Conservation (phyloP, 306 rosid genomes). For the Prunus armeniaca region DNA sequence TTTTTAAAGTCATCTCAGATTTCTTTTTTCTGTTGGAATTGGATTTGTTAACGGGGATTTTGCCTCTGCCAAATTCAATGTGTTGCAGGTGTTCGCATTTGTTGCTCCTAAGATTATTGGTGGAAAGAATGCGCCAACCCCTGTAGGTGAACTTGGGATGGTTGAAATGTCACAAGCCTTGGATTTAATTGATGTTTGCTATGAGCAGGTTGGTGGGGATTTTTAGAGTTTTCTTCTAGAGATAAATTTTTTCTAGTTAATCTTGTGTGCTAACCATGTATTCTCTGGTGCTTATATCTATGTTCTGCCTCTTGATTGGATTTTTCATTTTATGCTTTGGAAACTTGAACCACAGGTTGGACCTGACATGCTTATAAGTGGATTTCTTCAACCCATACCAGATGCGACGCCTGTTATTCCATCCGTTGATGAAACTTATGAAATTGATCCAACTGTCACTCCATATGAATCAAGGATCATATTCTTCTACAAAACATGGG, state of each 20-base stretch:
- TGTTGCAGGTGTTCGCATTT: constrained; percentile 77
- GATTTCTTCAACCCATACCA: constrained; percentile 83
- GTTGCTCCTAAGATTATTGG: constrained; percentile 98
- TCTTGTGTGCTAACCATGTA: neutral
- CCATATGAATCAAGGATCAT: constrained; percentile 74
- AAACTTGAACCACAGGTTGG: constrained; percentile 60
- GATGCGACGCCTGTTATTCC: constrained; percentile 76
- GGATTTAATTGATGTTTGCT: constrained; percentile 72
- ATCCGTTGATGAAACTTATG: constrained; percentile 69
- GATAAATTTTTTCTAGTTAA: neutral
- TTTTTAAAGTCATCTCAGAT: neutral
- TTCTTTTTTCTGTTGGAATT: neutral
- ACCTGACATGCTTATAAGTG: constrained; percentile 87
- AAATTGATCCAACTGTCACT: constrained; percentile 73
- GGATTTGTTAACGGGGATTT: neutral
- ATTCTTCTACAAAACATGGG: constrained; percentile 91
- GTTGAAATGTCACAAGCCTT: constrained; percentile 97
- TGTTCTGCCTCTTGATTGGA: neutral
- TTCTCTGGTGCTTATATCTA: neutral
- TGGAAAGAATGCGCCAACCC: constrained; percentile 84
- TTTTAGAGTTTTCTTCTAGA: neutral
- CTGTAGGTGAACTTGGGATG: constrained; percentile 98
- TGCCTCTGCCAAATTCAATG: constrained; percentile 1
- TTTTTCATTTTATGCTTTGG: constrained; percentile 4
- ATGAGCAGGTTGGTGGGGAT: constrained; percentile 63